Evolutionary conservation across 2,329 filamentous ascomycete genomes (phyloP), one percentile per base, ranked within the genome.

Genomic region (Spiromastix sp.): DNA sequence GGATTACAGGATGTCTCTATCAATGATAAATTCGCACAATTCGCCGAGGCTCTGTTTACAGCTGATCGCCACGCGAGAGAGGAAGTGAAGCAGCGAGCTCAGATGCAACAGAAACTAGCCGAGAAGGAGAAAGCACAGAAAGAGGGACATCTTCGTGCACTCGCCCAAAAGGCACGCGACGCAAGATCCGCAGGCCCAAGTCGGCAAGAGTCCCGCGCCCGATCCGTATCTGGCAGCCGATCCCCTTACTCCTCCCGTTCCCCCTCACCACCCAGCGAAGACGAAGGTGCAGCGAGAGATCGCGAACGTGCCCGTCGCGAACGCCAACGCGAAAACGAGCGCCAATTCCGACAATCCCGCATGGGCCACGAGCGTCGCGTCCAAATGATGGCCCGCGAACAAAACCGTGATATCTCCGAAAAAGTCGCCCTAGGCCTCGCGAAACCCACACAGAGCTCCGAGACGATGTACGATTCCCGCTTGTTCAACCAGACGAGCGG

Each of bases 21-120:
- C 63, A 96, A 94, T 62, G 91, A 98, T 68, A 96, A 95, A 56
- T 96, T 98, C 55, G 89, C 89, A 2, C 85, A 93, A 51, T 93
- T 98, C 55, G 83, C 86, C 0, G 91, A 98, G 61, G 86, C 89
- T 0, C 66, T 98, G 24, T 93, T 91, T 58, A 93, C 91, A 45
- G 91, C 91, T 1, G 91, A 98, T 55, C 72, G 89, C 31, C 91
- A 96, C 57, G 91, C 91, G 5, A 76, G 91, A 51, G 91, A 98
- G 53, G 91, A 98, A 59, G 89, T 98, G 37, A 81, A 89, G 52
- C 83, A 94, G 56, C 77, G 91, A 46, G 80, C 86, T 5, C 69
- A 85, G 46, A 96, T 98, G 89, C 91, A 98, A 56, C 91, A 96
- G 63, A 76, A 87, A 37, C 66, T 98, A 37, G 86, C 91, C 2